Evolutionary conservation across 2,329 filamentous ascomycete species (phyloP).

Genomic region (Calycina marina): DNA sequence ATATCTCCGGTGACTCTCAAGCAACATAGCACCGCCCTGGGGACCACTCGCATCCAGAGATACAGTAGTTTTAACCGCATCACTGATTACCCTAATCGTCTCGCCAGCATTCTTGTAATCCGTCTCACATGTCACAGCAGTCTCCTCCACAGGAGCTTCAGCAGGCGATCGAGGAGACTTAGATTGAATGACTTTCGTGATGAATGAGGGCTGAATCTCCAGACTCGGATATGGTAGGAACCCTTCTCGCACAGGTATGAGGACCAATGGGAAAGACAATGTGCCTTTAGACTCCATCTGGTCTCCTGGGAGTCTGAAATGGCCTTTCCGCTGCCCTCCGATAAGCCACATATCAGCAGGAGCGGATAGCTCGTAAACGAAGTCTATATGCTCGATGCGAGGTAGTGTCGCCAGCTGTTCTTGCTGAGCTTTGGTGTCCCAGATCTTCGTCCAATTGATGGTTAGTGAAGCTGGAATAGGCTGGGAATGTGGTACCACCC

Average conservation of each 20-base stretch:
- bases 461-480: slow-evolving; percentile 47
- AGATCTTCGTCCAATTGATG: slow-evolving; percentile 46
- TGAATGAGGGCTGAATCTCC: slow-evolving; percentile 54
- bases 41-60: slow-evolving; percentile 54
- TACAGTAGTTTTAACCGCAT: slow-evolving; percentile 58
- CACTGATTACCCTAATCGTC: slow-evolving; percentile 58
- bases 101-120: slow-evolving; percentile 69
- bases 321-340: slow-evolving; percentile 65
- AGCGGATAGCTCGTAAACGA: slow-evolving; percentile 69
- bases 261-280: slow-evolving; percentile 46
- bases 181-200: slow-evolving; percentile 13
- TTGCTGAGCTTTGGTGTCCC: slow-evolving; percentile 34
- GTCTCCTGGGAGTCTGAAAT: slow-evolving; percentile 47
- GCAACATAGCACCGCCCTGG: slow-evolving; percentile 48
- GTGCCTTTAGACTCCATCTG: slow-evolving; percentile 31
- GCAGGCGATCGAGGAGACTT: slow-evolving; percentile 11
- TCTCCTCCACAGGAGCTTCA: slow-evolving; percentile 8
- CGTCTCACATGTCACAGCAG: slow-evolving; percentile 50
- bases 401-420: slow-evolving; percentile 8
- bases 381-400: slow-evolving; percentile 40
- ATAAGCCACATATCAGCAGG: slow-evolving; percentile 69
- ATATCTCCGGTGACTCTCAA: slow-evolving; percentile 39
- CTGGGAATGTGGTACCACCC: slow-evolving; percentile 44
- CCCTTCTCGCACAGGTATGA: slow-evolving; percentile 70
- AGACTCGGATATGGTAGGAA: slow-evolving; percentile 63